Conservation (phyloP, 2,329 filamentous ascomycete genomes). For the Dactylellina haptotyla region DNA sequence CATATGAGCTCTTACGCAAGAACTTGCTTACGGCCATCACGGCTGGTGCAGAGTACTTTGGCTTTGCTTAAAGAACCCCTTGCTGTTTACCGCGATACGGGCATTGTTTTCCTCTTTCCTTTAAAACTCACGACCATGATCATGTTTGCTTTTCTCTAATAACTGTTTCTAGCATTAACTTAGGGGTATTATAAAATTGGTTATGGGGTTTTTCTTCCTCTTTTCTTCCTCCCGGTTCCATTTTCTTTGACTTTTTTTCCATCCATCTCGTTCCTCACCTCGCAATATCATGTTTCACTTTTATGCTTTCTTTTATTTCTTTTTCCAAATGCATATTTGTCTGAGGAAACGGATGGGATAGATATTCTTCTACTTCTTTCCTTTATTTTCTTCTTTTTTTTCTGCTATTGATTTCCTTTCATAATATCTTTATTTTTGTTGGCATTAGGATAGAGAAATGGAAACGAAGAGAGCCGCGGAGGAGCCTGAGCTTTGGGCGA, state of each 20-base stretch:
- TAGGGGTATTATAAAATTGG: slow-evolving; percentile 54
- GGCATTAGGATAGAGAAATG: slow-evolving; percentile 50
- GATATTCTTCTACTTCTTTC: slow-evolving; percentile 34
- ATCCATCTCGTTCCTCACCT: slow-evolving; percentile 20
- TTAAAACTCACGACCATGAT: slow-evolving; percentile 18
- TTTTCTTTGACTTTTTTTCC: slow-evolving; percentile 10
- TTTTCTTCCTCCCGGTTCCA: not conserved
- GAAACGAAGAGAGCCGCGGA: not conserved
- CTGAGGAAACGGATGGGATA: slow-evolving; percentile 43
- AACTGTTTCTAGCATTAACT: slow-evolving; percentile 43
- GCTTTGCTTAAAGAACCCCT: slow-evolving; percentile 77
- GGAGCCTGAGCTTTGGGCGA: slow-evolving; percentile 5
- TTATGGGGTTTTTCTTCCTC: slow-evolving; percentile 27
- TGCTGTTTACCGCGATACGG: not conserved
- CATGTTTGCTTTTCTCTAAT: slow-evolving; percentile 4
- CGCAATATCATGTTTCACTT: not conserved
- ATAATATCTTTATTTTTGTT: slow-evolving; percentile 3
- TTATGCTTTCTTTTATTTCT: slow-evolving; percentile 47
- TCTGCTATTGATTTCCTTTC: slow-evolving; percentile 3
- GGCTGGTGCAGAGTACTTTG: slow-evolving; percentile 96
- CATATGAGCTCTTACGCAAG: slow-evolving; percentile 86
- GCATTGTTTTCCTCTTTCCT: not conserved
- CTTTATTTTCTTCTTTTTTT: not conserved
- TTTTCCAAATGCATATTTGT: slow-evolving; percentile 57
- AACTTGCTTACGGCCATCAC: slow-evolving; percentile 96